Evolutionary conservation across 2,329 filamentous ascomycete species (phyloP), one percentile per base, ranked within the genome.

Genomic region (Tolypocladium nubicola): DNA sequence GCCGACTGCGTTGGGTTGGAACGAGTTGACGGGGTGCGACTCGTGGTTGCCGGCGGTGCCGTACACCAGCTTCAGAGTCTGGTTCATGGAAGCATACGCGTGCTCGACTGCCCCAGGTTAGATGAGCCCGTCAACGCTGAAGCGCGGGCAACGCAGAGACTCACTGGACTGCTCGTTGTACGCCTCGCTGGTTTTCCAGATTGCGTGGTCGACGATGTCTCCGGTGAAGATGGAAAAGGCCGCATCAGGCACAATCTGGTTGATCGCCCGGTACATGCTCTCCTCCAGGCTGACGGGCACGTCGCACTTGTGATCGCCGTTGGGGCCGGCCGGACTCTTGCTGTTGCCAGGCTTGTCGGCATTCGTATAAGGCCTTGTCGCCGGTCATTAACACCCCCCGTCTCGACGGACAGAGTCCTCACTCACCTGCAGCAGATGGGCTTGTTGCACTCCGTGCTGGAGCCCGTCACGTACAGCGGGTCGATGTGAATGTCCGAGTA

Each of bases 401-500:
- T 1, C 37, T 14, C 7, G 1, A n/a, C 21, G 9, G 19, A 7
- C 30, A 30, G 23, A 10, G 4, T 13, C 33, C 10, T 21, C 4
- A 50, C 68, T 66, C 58, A 74, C 64, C 81, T 76, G 68, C 82
- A 85, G 67, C 82, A 85, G 57, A 84, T 80, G 1, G 79, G 80
- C 65, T 83, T 82, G 35, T 75, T 75, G 67, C 82, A 85, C 59
- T 82, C 73, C 26, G 77, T 74, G 63, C 74, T 82, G 8, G 79
- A 73, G 0, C 82, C 82, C 2, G 74, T 67, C 30, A 75, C 73
- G 64, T 85, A 85, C 13, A 75, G 71, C 7, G 75, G 76, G 60
- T 85, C 82, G 56, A 85, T 70, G 58, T 85, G 82, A 47, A 83
- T 80, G 61, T 85, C 82, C 14, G 79, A 82, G 65, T 80, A 80